Evolutionary conservation across 2,329 filamentous ascomycete species (phyloP).

Genomic region (Fusarium pseudonygamai): DNA sequence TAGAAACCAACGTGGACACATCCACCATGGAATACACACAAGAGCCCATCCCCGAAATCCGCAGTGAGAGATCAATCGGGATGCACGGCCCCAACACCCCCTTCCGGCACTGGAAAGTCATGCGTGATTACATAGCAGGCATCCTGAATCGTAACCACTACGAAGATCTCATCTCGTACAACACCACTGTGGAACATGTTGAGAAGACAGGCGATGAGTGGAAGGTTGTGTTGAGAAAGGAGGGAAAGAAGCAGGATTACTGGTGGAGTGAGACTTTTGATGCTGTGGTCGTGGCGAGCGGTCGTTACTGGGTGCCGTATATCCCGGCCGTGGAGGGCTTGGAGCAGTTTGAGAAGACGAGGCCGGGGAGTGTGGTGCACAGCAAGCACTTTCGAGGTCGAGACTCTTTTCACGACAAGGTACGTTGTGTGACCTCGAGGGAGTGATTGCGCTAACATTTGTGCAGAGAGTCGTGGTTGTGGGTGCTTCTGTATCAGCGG

Average conservation of each 20-base stretch:
- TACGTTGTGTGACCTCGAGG: conserved; percentile 30
- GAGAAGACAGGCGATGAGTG: conserved; percentile 61
- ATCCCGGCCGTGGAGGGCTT: conserved; percentile 61
- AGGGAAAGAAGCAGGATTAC: conserved; percentile 55
- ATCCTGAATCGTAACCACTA: conserved; percentile 64
- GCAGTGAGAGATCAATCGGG: conserved; percentile 43
- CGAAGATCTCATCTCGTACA: conserved; percentile 60
- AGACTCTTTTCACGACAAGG: conserved; percentile 57
- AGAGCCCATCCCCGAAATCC: conserved; percentile 59
- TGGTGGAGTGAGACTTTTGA: conserved; percentile 74
- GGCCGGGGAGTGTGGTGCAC: conserved; percentile 62
- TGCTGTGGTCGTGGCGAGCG: conserved; percentile 67
- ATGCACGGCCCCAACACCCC: conserved; percentile 66
- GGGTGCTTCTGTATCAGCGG: conserved; percentile 71
- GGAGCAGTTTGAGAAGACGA: conserved; percentile 54
- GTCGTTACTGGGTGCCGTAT: conserved; percentile 69
- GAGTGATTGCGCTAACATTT: background rate
- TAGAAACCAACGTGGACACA: conserved; percentile 72
- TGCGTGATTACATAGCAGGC: conserved; percentile 63
- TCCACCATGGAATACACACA: conserved; percentile 69
- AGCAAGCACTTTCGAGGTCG: conserved; percentile 63
- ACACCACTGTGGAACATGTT: conserved; percentile 69
- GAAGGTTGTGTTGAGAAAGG: conserved; percentile 59
- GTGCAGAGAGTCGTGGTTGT: conserved; percentile 66
- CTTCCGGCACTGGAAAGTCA: conserved; percentile 68